Evolutionary conservation across 805 yeast genomes (phyloP), one percentile per base, ranked within the genome.

Genomic region (Spathaspora boniae): DNA sequence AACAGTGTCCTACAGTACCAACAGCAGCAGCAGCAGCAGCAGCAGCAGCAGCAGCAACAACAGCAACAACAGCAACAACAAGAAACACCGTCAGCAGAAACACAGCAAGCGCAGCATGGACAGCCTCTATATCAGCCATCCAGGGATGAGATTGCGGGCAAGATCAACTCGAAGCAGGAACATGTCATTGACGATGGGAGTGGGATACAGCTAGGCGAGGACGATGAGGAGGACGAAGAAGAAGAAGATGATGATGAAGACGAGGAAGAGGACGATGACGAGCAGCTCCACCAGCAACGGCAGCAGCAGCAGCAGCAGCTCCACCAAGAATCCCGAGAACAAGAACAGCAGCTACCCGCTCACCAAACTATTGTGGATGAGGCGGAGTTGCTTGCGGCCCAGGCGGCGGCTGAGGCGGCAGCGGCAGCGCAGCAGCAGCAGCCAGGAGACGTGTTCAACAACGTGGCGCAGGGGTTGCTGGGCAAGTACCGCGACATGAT

Each of bases 391-490:
- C 50, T 65, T 41, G 70, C 72, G 18, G 72, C 72, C 4, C 70
- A 65, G 42, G 70, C 67, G 18, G 72, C 71, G 2, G 72, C 72
- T 2, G 70, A 62, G 40, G 71, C 77, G 45, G 72, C 70, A 1
- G 70, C 68, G 9, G 65, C 65, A 4, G 65, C 60, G 37, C 70
- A 65, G 40, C 70, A 56, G 40, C 68, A 52, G 35, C 70, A 66
- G 29, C 76, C 74, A 2, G 80, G 76, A 7, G 81, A 84, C 36
- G 86, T 86, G 16, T 86, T 86, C 51, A 72, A 76, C 42, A 93
- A 93, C 57, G 98, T 93, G 5, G 96, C 95, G 2, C 97, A 88
- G 53, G 98, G 97, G 1, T 66, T 91, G 15, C 70, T 72, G 5
- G 96, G 96, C 2, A 76, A 78, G 38, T 82, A 88, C 60, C 74